A percentile compares a stretch with the other conserved stretches of the same genome.
Evolutionary conservation across 768 basidiomycete genomes (phyloP).

Genomic region (Pholiota conissans): DNA sequence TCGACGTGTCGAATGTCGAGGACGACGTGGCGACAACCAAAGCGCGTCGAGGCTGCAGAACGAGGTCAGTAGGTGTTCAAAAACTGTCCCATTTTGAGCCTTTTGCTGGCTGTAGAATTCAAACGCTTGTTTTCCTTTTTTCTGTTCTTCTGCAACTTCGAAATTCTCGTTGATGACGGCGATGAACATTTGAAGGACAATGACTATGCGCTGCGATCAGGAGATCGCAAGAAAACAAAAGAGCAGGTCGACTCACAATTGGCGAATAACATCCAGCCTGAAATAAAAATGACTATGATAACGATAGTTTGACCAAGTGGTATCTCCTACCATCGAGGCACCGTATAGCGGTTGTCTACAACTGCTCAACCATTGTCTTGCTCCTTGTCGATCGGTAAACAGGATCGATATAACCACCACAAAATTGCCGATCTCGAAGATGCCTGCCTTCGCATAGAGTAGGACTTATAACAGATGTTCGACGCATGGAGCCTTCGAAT

Average conservation of each 20-base stretch:
- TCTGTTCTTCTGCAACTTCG: constrained; percentile 86
- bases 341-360: constrained; percentile 56
- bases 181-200: constrained; percentile 93
- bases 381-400: constrained; percentile 51
- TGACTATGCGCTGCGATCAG: too few relatives aligned
- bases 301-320: constrained; percentile 68
- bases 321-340: constrained; percentile 59
- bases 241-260: constrained; percentile 66
- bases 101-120: constrained; percentile 65
- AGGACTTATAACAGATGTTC: constrained; percentile 58
- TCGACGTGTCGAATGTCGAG: too few relatives aligned
- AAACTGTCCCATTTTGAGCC: constrained; percentile 44
- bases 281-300: constrained; percentile 70
- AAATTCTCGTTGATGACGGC: constrained; percentile 98
- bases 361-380: constrained; percentile 64
- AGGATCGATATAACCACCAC: constrained; percentile 81
- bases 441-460: constrained; percentile 52
- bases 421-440: constrained; percentile 53
- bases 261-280: constrained; percentile 87
- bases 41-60: too few relatives aligned
- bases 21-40: too few relatives aligned
- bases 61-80: too few relatives aligned
- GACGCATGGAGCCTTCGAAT: constrained; percentile 82
- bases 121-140: constrained; percentile 77
- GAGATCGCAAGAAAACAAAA: too few relatives aligned